Evolutionary conservation across 805 yeast genomes (phyloP).

Genomic region (Phaffomyces opuntiae): DNA sequence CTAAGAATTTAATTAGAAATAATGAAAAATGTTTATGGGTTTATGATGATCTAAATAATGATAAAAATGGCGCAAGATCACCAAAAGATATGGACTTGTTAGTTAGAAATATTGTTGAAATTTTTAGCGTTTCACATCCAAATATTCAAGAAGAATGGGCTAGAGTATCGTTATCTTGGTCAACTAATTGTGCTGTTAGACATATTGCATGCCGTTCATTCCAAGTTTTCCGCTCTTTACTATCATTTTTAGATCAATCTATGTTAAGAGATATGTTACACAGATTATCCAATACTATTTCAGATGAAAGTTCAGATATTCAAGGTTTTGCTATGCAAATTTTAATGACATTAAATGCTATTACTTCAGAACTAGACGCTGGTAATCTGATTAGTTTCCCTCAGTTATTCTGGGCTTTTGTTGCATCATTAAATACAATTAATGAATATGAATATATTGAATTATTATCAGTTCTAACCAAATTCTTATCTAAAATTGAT

Average conservation of each 20-base stretch:
- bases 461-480: conserved; percentile 71
- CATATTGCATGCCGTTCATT: conserved; percentile 96
- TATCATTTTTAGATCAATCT: conserved; percentile 73
- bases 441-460: conserved; percentile 94
- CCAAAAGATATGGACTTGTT: conserved; percentile 80
- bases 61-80: conserved; percentile 72
- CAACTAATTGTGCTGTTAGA: conserved; percentile 94
- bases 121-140: conserved; percentile 43
- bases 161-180: conserved; percentile 78
- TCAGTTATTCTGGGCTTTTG: conserved; percentile 91
- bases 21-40: conserved; percentile 58
- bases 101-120: conserved; percentile 53
- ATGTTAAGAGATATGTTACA: conserved; percentile 94
- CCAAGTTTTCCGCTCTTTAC: conserved; percentile 79
- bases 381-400: conserved; percentile 81
- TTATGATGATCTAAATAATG: conserved; percentile 77
- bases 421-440: conserved; percentile 82
- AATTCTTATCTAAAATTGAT: conserved; percentile 81
- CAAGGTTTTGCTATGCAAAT: conserved; percentile 98
- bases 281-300: conserved; percentile 83
- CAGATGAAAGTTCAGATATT: conserved; percentile 83
- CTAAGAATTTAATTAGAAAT: conserved; percentile 51
- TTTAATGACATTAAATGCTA: conserved; percentile 89
- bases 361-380: conserved; percentile 77
- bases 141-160: conserved; percentile 79